phyloP scores from a whole-genome alignment of 805 yeast genomes.

The Wickerhamiella qilinensis region DNA sequence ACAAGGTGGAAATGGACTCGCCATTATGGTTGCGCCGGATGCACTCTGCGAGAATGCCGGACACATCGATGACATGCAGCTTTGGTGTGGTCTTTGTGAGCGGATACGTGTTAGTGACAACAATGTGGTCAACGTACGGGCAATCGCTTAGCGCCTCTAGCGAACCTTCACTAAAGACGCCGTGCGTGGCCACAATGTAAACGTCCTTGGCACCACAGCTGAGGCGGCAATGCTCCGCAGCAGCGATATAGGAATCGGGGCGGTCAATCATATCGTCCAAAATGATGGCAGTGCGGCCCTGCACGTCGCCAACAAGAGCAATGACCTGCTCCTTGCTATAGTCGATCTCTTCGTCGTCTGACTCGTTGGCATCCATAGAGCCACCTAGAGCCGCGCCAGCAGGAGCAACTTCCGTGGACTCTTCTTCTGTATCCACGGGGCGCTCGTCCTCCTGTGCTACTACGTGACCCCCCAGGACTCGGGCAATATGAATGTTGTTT shows the following conservation, averaged over 20 bases:
- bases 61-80: slow-evolving; percentile 76
- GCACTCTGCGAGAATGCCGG: slow-evolving; percentile 94
- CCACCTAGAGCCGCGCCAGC: slow-evolving; percentile 47
- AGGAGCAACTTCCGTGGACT: slow-evolving; percentile 11
- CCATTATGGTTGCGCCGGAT: slow-evolving; percentile 98
- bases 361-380: slow-evolving; percentile 52
- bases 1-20: slow-evolving; percentile 83
- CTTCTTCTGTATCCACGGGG: slow-evolving; percentile 13
- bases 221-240: slow-evolving; percentile 91
- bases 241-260: slow-evolving; percentile 85
- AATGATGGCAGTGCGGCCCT: slow-evolving; percentile 79
- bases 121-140: slow-evolving; percentile 74
- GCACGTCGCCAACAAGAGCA: slow-evolving; percentile 92
- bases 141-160: slow-evolving; percentile 63
- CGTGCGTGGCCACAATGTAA: slow-evolving; percentile 88
- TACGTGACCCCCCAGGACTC: slow-evolving; percentile 93
- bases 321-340: slow-evolving; percentile 62
- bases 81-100: slow-evolving; percentile 52
- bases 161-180: slow-evolving; percentile 78
- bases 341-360: slow-evolving; percentile 78
- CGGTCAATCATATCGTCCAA: slow-evolving; percentile 96
- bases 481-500: slow-evolving; percentile 68
- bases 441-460: slow-evolving; percentile 56
- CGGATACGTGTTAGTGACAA: slow-evolving; percentile 94
- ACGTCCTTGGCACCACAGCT: slow-evolving; percentile 94